Evolutionary conservation across 306 rosid genomes (phyloP), one percentile per base, ranked within the genome.

Genomic region (Dryas octopetala): DNA sequence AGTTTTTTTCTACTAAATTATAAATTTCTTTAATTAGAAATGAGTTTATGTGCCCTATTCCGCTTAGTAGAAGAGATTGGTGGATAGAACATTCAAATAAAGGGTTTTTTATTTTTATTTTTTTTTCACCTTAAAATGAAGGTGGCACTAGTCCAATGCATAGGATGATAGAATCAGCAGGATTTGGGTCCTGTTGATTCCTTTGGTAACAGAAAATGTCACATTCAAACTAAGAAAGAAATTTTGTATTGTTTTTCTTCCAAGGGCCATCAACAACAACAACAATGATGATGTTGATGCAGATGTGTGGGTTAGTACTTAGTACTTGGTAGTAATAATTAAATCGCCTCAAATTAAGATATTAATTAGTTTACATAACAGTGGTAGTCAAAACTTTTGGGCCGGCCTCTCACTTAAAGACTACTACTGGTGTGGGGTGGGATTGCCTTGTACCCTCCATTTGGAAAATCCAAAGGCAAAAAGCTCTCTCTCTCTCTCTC

Each of bases 381-480:
- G 5, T 40, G 67, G 68, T 58, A 15, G 76, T 74, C 76, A 74
- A 74, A 62, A 14, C 3, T 45, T 82, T 40, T 28, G 66, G 72
- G 79, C 70, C 77, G 61, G 74, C 62, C 62, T 62, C 47, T 68
- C 51, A 23, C 67, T 47, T 6, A 74, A 58, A 50, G 41, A 51
- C 5, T n/a, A 73, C 68, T 60, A 17, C 48, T 63, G 68, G 38
- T 63, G 49, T 41, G 48, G 48, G 54, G 55, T 16, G 73, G 60
- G 23, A 48, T 23, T 60, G 54, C 44, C 51, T 57, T n/a, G 46
- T 65, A 61, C 45, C 46, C 41, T 67, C 55, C 59, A 72, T 67
- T 45, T 60, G 76, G 66, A 78, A 68, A 82, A 79, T 67, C 62
- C 74, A 62, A 2, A 57, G 66, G 55, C 68, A 48, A 74, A 63